Evolutionary conservation across 208 protist species (phyloP).

Genomic region (Vickermania ingenoplastis): DNA sequence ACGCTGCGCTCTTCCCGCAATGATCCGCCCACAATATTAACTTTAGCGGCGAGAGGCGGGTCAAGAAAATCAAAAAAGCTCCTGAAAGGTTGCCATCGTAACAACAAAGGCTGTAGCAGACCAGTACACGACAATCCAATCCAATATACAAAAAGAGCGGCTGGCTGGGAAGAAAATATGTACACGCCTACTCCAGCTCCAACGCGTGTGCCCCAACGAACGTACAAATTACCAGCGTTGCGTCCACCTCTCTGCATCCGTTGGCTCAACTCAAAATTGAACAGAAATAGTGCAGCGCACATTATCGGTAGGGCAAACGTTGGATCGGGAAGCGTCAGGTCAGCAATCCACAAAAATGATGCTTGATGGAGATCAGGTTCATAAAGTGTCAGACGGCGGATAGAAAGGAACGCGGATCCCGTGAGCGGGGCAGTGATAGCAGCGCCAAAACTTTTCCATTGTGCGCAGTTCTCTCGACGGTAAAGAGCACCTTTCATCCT

Average conservation of each 20-base stretch:
- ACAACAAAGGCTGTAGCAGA: slow-evolving; percentile 71
- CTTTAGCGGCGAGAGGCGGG: slow-evolving; percentile 57
- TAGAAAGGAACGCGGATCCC: slow-evolving; percentile 79
- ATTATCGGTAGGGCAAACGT: slow-evolving; percentile 67
- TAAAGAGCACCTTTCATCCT: slow-evolving; percentile 78
- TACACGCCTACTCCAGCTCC: slow-evolving; percentile 63
- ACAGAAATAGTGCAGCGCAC: slow-evolving; percentile 74
- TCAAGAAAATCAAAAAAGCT: slow-evolving; percentile 78
- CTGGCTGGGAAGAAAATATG: slow-evolving; percentile 65
- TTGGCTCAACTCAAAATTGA: slow-evolving; percentile 87
- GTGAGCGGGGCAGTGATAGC: slow-evolving; percentile 68
- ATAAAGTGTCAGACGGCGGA: slow-evolving; percentile 71
- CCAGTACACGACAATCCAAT: slow-evolving; percentile 75
- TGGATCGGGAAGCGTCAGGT: slow-evolving; percentile 84
- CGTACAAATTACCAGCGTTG: slow-evolving; percentile 63
- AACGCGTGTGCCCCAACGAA: slow-evolving; percentile 64
- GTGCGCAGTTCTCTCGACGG: slow-evolving; percentile 73
- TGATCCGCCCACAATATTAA: slow-evolving; percentile 68
- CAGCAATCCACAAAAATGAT: slow-evolving; percentile 72
- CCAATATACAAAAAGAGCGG: slow-evolving; percentile 87
- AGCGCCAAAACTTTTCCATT: slow-evolving; percentile 73
- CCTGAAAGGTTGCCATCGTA: slow-evolving; percentile 81
- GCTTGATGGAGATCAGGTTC: slow-evolving; percentile 78
- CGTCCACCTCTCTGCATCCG: slow-evolving; percentile 75
- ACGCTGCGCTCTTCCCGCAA: slow-evolving; percentile 55